Evolutionary conservation across 495 filamentous ascomycete genomes (phyloP).

Genomic region (Venustampulla echinocandica): DNA sequence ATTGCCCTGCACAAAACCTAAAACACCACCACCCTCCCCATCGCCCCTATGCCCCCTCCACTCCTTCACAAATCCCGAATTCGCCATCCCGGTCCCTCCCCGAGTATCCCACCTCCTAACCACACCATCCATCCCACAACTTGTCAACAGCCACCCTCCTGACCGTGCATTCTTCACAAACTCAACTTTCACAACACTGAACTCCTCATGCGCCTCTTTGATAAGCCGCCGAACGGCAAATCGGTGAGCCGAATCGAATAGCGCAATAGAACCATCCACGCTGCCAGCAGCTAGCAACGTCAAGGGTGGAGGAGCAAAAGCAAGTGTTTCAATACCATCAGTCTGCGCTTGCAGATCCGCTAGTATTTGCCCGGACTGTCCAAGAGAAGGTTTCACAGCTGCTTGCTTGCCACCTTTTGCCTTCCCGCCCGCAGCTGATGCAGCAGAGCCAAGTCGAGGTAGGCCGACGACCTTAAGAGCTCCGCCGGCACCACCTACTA

Average conservation of each 20-base stretch:
- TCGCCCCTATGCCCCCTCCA: slow-evolving; percentile 76
- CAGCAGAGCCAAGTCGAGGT: slow-evolving; percentile 49
- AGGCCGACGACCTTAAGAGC: slow-evolving; percentile 75
- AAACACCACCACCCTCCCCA: slow-evolving; percentile 76
- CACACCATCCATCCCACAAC: slow-evolving; percentile 78
- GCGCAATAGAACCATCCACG: slow-evolving; percentile 81
- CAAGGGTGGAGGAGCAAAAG: slow-evolving; percentile 67
- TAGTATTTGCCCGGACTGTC: slow-evolving; percentile 73
- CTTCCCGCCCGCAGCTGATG: slow-evolving; percentile 35
- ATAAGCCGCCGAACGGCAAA: slow-evolving; percentile 79
- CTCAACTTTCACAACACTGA: slow-evolving; percentile 82
- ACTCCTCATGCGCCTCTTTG: slow-evolving; percentile 70
- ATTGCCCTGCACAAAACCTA: slow-evolving; percentile 76
- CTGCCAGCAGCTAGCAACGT: slow-evolving; percentile 78
- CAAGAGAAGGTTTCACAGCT: slow-evolving; percentile 34
- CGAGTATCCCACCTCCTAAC: slow-evolving; percentile 81
- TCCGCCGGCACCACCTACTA: slow-evolving; percentile 80
- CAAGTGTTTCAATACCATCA: slow-evolving; percentile 78
- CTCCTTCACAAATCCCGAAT: slow-evolving; percentile 60
- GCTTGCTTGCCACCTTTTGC: slow-evolving; percentile 33
- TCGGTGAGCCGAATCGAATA: slow-evolving; percentile 76
- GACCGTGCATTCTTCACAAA: slow-evolving; percentile 51
- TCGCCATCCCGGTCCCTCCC: slow-evolving; percentile 57
- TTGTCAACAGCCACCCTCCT: slow-evolving; percentile 59
- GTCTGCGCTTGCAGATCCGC: slow-evolving; percentile 51